Percentiles rank a stretch among this genome's conserved stretches.
phyloP scores from a whole-genome alignment of 495 filamentous ascomycete species.

The Amniculicola lignicola region DNA sequence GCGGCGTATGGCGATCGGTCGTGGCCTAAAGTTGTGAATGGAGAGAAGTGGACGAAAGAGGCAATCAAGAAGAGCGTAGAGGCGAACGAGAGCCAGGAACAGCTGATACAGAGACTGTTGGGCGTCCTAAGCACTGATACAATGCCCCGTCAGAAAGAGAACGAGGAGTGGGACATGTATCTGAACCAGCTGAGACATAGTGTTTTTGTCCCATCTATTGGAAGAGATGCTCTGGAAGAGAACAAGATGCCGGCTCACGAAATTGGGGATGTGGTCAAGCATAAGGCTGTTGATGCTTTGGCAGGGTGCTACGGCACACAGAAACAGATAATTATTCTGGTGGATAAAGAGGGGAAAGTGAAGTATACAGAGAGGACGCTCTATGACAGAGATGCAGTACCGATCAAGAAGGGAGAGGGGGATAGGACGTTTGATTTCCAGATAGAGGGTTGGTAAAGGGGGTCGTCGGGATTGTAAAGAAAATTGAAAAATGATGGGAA shows the following conservation, averaged over 20 bases:
- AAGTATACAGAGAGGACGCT: slow-evolving; percentile 82
- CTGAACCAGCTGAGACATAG: slow-evolving; percentile 68
- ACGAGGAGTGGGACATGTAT: slow-evolving; percentile 64
- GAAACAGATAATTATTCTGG: slow-evolving; percentile 81
- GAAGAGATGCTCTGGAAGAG: slow-evolving; percentile 47
- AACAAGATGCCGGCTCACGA: slow-evolving; percentile 53
- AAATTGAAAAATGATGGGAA: no score
- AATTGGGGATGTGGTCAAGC: slow-evolving; percentile 46
- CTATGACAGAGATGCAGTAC: slow-evolving; percentile 64
- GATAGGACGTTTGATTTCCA: slow-evolving; percentile 64
- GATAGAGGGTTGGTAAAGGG: slow-evolving; percentile 48
- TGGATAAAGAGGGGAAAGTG: slow-evolving; percentile 70
- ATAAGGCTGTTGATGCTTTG: slow-evolving; percentile 39
- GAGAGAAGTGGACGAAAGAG: slow-evolving; percentile 47
- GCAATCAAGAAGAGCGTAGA: slow-evolving; percentile 50
- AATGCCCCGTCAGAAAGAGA: slow-evolving; percentile 58
- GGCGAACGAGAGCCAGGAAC: slow-evolving; percentile 53
- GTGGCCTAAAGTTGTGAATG: slow-evolving; percentile 78
- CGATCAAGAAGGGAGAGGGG: slow-evolving; percentile 56
- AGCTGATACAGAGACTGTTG: slow-evolving; percentile 69
- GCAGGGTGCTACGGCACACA: slow-evolving; percentile 85
- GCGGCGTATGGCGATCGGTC: slow-evolving; percentile 66
- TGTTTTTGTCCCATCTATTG: slow-evolving; percentile 80
- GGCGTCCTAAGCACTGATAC: slow-evolving; percentile 67
- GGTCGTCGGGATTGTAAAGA: no score